These are phyloP conservation scores for Ogataea polymorpha DNA, from an alignment of 805 yeast species.

Conservation along the genomic window DNA sequence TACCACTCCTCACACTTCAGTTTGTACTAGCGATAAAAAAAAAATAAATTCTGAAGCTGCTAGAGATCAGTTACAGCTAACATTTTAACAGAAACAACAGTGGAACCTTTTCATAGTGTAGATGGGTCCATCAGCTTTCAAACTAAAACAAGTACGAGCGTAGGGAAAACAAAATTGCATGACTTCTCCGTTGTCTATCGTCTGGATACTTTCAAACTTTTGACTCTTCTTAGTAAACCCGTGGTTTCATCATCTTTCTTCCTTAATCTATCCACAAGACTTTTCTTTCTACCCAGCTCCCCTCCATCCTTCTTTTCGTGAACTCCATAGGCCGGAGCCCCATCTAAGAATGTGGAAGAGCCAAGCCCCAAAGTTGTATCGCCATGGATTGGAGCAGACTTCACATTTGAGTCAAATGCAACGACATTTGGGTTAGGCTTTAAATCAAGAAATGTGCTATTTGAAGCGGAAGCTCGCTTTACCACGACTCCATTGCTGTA, in stretches of 20 bases:
- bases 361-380: slow-evolving; percentile 85
- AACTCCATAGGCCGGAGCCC: slow-evolving; percentile 74
- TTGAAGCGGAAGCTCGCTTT: slow-evolving; percentile 27
- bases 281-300: slow-evolving; percentile 75
- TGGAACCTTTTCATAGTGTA: neutral
- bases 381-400: slow-evolving; percentile 79
- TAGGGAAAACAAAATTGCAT: neutral
- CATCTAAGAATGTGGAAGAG: slow-evolving; percentile 87
- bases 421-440: slow-evolving; percentile 52
- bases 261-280: slow-evolving; percentile 66
- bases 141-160: neutral
- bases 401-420: slow-evolving; percentile 67
- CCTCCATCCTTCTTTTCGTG: slow-evolving; percentile 41
- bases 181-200: neutral
- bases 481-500: slow-evolving; percentile 33
- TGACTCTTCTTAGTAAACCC: slow-evolving; percentile 78
- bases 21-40: no score
- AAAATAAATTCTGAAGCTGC: no score
- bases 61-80: no score
- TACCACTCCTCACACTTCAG: no score
- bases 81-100: no score
- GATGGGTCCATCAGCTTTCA: neutral
- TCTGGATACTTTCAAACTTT: slow-evolving; percentile 75
- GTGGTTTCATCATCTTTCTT: slow-evolving; percentile 31
- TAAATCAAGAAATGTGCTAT: slow-evolving; percentile 30